Evolutionary conservation across 306 rosid species (phyloP).

Genomic region (Boehmeria nivea): DNA sequence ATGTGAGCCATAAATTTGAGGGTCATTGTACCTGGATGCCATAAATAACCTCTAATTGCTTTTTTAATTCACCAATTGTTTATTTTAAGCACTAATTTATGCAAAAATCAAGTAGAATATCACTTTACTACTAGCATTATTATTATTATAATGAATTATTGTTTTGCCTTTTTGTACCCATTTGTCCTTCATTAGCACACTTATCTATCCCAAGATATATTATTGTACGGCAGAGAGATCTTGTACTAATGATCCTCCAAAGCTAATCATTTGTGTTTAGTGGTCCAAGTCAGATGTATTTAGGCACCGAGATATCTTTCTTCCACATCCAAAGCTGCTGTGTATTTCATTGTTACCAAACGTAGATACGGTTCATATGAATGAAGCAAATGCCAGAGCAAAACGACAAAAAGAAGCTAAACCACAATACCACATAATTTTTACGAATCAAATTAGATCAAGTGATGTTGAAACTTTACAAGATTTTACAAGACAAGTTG

Average conservation of each 20-base stretch:
- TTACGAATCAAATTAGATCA: no score
- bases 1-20: background rate
- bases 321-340: background rate
- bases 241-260: background rate
- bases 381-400: background rate
- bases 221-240: constrained; percentile 8
- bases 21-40: background rate
- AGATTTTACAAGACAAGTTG: no score
- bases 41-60: background rate
- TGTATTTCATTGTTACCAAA: background rate
- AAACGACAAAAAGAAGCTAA: constrained; percentile 3
- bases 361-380: background rate
- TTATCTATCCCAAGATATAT: background rate
- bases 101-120: background rate
- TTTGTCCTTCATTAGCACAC: background rate
- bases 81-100: background rate
- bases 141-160: no score
- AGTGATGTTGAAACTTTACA: no score
- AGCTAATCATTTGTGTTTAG: background rate
- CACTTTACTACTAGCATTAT: no score
- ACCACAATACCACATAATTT: no score
- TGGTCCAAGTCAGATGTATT: background rate
- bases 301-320: constrained; percentile 2
- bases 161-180: background rate
- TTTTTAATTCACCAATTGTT: background rate